Evolutionary conservation across 2,329 filamentous ascomycete genomes (phyloP).

Genomic region (Plectosphaerella cucumerina): DNA sequence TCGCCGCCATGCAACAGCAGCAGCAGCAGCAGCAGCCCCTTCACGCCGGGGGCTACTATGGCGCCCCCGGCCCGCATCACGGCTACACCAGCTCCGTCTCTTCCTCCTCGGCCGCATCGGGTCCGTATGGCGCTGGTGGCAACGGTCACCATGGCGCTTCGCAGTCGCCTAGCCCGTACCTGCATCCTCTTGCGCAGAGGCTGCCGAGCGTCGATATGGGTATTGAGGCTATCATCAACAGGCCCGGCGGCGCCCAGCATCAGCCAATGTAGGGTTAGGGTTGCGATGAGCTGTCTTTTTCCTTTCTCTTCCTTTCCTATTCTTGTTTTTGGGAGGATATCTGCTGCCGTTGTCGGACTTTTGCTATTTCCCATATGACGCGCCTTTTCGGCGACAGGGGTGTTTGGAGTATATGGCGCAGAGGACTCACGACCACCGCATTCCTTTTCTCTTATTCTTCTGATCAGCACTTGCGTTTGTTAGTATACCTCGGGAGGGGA

Average conservation of each 20-base stretch:
- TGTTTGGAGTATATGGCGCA: background rate
- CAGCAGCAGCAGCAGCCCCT: conserved; percentile 18
- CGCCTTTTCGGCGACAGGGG: background rate
- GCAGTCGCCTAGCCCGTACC: conserved; percentile 16
- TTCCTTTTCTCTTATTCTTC: background rate
- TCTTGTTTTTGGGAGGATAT: conserved; percentile 1
- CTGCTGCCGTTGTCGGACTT: background rate
- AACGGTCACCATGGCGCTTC: conserved; percentile 17
- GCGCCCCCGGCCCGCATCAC: conserved; percentile 23
- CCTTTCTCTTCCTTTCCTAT: conserved; percentile 2
- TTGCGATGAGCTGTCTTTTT: background rate
- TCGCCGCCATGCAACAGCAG: conserved; percentile 22
- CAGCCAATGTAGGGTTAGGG: conserved; percentile 7
- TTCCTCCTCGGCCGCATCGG: conserved; percentile 35
- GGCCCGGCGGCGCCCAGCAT: conserved; percentile 24
- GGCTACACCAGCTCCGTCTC: conserved; percentile 53
- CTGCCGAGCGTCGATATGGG: conserved; percentile 57
- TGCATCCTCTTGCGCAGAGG: conserved; percentile 33
- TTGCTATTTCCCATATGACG: background rate
- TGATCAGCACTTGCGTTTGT: too few species aligned
- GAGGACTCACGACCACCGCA: background rate
- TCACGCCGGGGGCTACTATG: conserved; percentile 18
- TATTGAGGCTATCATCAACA: conserved; percentile 56
- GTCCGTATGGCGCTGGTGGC: conserved; percentile 23
- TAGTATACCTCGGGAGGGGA: too few species aligned